Base-by-base conservation (phyloP, 176 grass and related monocot species). In the Hordeum marinum region DNA sequence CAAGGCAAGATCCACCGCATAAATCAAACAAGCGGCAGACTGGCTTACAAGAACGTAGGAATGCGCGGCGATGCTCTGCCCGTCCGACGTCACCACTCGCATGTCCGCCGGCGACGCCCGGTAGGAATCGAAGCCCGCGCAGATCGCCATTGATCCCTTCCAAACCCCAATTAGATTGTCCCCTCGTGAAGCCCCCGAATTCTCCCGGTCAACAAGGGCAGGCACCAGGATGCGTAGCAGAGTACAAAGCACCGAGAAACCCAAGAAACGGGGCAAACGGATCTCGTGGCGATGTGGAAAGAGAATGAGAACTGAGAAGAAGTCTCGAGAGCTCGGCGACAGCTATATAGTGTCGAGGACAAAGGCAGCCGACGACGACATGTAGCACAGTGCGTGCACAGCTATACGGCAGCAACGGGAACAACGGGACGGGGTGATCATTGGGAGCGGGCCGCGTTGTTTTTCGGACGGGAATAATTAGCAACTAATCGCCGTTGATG, bases 61-160 rank as follows among this genome's bases (percentile, higher is more conserved):
- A 75, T 95, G 91, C 7, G 96, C 93, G 31, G 88, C 82, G 78
- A 99, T 80, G 83, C 68, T 94, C 59, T 82, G 81, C 18, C 96
- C 96, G 66, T 95, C 96, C 26, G 93, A 96, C 39, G 88, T 96
- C 27, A 93, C 71, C 84, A 99, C 76, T 9, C 78, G 70, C 74
- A 94, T 86, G 74, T 96, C 93, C 12, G 86, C 57, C 58, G 88
- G 84, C 35, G 90, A 85, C 48, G 72, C 55, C 62, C 70, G 85
- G 69, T 87, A 72, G 54, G 89, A 82, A 3, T 76, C 81, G 52
- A 84, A 78, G 40, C 75, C 81, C 52, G 61, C 68, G 75, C 55
- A 68, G 46, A 67, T 1, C 67, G 48, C 46, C 89, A 73, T 91
- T 12, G 7, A 76, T 39, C 57, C 3, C 59, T 24, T 23, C 9